A percentile compares a stretch with the other conserved stretches of the same genome.
Evolutionary conservation across 345 rosid species (phyloP).

Genomic region (Acer saccharum): DNA sequence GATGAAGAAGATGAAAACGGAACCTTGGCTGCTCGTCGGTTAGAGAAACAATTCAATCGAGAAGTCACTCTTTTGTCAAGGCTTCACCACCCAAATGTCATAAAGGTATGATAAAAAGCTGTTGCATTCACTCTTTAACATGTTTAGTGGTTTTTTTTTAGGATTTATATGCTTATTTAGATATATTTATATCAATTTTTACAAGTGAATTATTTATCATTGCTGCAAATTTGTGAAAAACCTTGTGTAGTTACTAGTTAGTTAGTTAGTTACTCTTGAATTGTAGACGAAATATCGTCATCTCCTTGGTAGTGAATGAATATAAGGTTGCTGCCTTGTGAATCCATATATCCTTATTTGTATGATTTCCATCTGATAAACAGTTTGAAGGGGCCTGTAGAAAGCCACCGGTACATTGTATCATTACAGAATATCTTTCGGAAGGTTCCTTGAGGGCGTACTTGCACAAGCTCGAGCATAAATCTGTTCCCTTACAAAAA

Average conservation of each 20-base stretch:
- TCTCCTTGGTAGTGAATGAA: not conserved
- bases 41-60: conserved; percentile 82
- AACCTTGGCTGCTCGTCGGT: conserved; percentile 61
- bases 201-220: not conserved
- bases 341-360: conserved; percentile 15
- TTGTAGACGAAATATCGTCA: not conserved
- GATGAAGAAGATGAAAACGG: conserved; percentile 81
- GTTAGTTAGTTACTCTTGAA: not conserved
- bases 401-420: conserved; percentile 74
- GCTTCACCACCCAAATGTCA: conserved; percentile 73
- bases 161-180: not conserved
- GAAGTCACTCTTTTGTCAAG: conserved; percentile 86
- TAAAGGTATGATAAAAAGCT: conserved; percentile 56
- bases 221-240: conserved; percentile 6
- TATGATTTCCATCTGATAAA: conserved; percentile 24
- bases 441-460: conserved; percentile 86
- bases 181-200: conserved; percentile 6
- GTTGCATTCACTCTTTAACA: not conserved
- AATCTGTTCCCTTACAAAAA: conserved; percentile 64
- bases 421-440: conserved; percentile 67
- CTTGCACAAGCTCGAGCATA: conserved; percentile 90
- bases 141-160: not conserved
- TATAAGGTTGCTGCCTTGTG: not conserved
- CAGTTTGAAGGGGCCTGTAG: conserved; percentile 81
- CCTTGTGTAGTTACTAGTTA: not conserved